Evolutionary conservation across 805 yeast species (phyloP), one percentile per base, ranked within the genome.

Genomic region (Myxozyma monticola): DNA sequence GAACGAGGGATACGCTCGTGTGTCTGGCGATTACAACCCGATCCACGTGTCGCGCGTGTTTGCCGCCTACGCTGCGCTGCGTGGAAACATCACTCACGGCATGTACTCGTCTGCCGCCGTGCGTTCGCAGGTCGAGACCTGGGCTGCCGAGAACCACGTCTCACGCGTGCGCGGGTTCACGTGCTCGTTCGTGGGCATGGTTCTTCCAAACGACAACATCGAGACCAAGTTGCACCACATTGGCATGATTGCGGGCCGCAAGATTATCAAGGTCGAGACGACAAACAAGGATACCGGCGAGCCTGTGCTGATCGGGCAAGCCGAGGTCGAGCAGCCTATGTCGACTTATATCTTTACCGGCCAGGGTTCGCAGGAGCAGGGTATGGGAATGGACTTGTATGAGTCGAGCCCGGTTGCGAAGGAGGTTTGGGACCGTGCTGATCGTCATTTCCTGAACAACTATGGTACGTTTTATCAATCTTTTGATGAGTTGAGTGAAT

Each of bases 361-460:
- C 68, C 99, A 93, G 78, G 99, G 99, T 71, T 91, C 99, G 54
- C 99, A 93, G 74, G 99, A 95, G 72, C 99, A 95, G 76, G 97
- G 97, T 70, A 93, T 93, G 99, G 99, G 99, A 78, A 93, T 93
- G 99, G 99, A 93, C 71, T 79, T 93, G 68, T 93, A 93, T 72
- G 83, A 83, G 60, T 78, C 85, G 36, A 86, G 96, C 43, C 89
- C 81, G 26, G 96, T 93, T 69, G 99, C 99, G 46, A 83, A 83
- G 65, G 81, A 80, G 58, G 97, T 93, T 57, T 93, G 99, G 99
- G 98, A 93, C 71, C 85, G 88, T 69, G 99, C 99, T 56, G 99
- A 93, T 69, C 70, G 71, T 51, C 99, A 95, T 72, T 93, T 95
- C 76, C 77, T 88, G 68, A 76, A 81, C 66, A 90, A 91, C 69